Percentiles rank a stretch among this genome's conserved stretches.
Evolutionary conservation across 2,329 filamentous ascomycete species (phyloP).

Genomic region (Onygena corvina): DNA sequence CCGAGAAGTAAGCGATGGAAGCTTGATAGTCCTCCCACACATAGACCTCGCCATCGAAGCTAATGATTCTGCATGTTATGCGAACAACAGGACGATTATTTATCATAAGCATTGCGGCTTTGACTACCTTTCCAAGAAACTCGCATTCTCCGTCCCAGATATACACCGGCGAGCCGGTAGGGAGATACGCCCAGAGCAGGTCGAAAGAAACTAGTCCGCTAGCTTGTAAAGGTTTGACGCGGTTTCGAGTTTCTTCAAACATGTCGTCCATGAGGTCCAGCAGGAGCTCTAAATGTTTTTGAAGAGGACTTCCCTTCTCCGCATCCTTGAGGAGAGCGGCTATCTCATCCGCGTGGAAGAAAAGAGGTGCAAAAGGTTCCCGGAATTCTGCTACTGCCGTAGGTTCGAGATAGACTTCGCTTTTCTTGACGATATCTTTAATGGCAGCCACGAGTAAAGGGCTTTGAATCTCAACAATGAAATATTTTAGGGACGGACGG

Average conservation of each 20-base stretch:
- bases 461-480: constrained; percentile 36
- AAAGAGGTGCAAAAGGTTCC: background rate
- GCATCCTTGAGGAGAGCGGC: background rate
- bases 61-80: background rate
- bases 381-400: background rate
- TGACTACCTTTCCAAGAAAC: constrained; percentile 30
- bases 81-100: background rate
- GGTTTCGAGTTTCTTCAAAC: constrained; percentile 32
- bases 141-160: constrained; percentile 32
- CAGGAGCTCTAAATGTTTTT: constrained; percentile 32
- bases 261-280: constrained; percentile 34
- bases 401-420: constrained; percentile 21
- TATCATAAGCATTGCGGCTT: constrained; percentile 16
- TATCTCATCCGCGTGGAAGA: constrained; percentile 8
- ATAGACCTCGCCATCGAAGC: constrained; percentile 21
- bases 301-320: constrained; percentile 17
- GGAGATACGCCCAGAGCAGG: constrained; percentile 38
- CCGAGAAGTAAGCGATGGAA: constrained; percentile 22
- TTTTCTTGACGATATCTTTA: constrained; percentile 35
- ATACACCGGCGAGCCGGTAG: constrained; percentile 31
- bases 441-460: constrained; percentile 32
- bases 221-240: constrained; percentile 27
- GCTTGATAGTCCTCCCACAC: constrained; percentile 32
- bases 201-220: constrained; percentile 34
- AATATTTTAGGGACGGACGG: constrained; percentile 30